These are phyloP conservation scores for Aspergillus ustus DNA, from an alignment of 2,329 filamentous ascomycete species.

Conservation along the genomic window DNA sequence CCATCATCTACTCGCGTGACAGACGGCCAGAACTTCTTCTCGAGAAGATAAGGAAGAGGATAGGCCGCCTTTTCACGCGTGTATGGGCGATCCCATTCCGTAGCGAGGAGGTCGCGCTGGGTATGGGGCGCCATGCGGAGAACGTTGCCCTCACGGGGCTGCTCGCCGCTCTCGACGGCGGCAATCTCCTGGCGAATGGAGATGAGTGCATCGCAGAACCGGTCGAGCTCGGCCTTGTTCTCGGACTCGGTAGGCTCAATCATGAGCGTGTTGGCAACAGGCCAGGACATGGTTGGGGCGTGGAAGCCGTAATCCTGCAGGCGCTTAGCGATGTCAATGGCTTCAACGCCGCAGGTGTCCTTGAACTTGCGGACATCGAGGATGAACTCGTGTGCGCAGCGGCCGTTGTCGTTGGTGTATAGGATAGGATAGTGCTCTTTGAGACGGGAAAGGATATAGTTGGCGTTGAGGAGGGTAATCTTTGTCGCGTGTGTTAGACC, in stretches of 20 bases:
- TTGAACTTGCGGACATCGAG: constrained; percentile 86
- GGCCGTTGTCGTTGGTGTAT: constrained; percentile 87
- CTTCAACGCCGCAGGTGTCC: constrained; percentile 80
- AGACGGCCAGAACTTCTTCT: constrained; percentile 98
- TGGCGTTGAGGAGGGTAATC: constrained; percentile 92
- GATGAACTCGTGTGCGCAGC: constrained; percentile 97
- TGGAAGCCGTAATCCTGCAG: constrained; percentile 98
- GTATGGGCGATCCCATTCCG: constrained; percentile 84
- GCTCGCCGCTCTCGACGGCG: constrained; percentile 77
- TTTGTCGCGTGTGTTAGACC: constrained; percentile 89
- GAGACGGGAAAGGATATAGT: constrained; percentile 90
- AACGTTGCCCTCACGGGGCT: constrained; percentile 77
- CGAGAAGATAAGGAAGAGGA: constrained; percentile 76
- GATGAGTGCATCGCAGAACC: constrained; percentile 89
- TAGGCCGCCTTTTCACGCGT: constrained; percentile 83
- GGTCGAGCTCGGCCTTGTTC: constrained; percentile 87
- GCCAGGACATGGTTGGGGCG: constrained; percentile 96
- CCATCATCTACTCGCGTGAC: constrained; percentile 87
- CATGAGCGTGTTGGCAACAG: constrained; percentile 94
- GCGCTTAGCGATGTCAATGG: constrained; percentile 93
- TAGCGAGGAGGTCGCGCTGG: constrained; percentile 74
- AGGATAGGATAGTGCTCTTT: constrained; percentile 85
- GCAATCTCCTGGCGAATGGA: constrained; percentile 84
- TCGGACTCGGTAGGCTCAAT: constrained; percentile 97
- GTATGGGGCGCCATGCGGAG: constrained; percentile 89